A percentile compares a stretch with the other conserved stretches of the same genome.
These are phyloP conservation scores for Salix viminalis DNA, from an alignment of 345 rosid genomes.

Conservation along the genomic window DNA sequence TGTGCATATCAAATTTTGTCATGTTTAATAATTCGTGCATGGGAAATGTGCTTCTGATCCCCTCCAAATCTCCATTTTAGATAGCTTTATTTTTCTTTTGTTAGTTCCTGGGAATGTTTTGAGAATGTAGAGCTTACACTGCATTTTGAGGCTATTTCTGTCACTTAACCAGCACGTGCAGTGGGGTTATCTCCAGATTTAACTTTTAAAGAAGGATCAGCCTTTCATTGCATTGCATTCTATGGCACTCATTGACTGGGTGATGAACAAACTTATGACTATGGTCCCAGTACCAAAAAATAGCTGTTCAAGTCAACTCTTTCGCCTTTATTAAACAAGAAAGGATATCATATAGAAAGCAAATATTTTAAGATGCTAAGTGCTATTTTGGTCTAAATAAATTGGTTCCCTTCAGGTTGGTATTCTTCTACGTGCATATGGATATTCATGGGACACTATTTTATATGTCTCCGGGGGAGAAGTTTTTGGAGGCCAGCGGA, in stretches of 20 bases:
- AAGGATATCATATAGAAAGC: neutral
- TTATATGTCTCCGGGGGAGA: constrained; percentile 92
- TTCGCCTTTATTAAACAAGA: neutral
- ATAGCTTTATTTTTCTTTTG: neutral
- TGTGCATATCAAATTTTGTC: neutral
- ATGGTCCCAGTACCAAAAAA: neutral
- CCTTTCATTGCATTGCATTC: neutral
- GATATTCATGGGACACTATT: constrained; percentile 83
- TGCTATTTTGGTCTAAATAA: neutral
- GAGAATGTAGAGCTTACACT: neutral
- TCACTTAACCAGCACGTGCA: neutral
- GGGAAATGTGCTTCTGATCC: neutral
- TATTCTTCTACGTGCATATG: constrained; percentile 88
- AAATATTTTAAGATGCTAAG: neutral
- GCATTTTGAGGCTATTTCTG: neutral
- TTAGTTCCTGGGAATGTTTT: neutral
- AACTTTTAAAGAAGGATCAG: neutral
- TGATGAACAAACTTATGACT: neutral
- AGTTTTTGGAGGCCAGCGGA: constrained; percentile 95
- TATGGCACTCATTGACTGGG: neutral
- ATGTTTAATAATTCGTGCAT: neutral
- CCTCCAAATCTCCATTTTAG: neutral
- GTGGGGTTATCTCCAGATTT: neutral
- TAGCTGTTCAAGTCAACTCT: neutral
- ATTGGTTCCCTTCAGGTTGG: constrained; percentile 58